These are phyloP conservation scores for Amniculicola lignicola DNA, from an alignment of 495 filamentous ascomycete species.

Conservation along the genomic window DNA sequence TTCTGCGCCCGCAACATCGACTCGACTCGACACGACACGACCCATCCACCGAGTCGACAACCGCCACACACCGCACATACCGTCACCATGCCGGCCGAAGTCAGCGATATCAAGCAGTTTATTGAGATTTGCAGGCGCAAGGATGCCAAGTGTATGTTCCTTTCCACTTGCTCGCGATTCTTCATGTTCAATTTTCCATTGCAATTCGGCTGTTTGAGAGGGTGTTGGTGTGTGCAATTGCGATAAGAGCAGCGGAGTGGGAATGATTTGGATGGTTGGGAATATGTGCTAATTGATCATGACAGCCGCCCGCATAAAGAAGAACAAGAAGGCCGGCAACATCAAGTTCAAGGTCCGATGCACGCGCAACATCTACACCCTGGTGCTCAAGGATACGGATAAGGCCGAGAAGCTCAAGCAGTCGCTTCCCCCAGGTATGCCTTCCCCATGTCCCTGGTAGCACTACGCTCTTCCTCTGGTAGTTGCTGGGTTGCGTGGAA, in stretches of 20 bases:
- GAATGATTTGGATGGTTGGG: too few relatives aligned
- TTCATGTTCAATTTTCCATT: too few relatives aligned
- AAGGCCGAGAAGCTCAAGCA: constrained; percentile 99
- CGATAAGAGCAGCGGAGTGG: too few relatives aligned
- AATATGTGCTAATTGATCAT: constrained; percentile 2
- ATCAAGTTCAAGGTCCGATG: constrained; percentile 99
- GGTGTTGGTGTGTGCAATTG: too few relatives aligned
- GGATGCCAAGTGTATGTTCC: constrained; percentile 83
- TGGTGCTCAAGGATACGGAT: constrained; percentile 91
- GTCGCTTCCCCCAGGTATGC: constrained; percentile 90
- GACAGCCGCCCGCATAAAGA: constrained; percentile 94
- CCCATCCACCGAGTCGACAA: background rate
- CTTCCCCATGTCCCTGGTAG: constrained; percentile 12
- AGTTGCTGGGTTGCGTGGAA: background rate
- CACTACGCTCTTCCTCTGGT: background rate
- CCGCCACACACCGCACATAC: constrained; percentile 10
- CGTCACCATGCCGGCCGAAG: constrained; percentile 88
- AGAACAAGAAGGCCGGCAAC: constrained; percentile 78
- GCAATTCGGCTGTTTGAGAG: too few relatives aligned
- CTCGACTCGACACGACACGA: background rate
- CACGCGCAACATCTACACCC: constrained; percentile 88
- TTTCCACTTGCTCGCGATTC: background rate
- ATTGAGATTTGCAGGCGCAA: constrained; percentile 99
- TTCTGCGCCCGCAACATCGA: background rate
- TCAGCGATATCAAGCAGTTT: constrained; percentile 99